Evolutionary conservation across 768 basidiomycete species (phyloP).

Genomic region (Lepiota venenata): DNA sequence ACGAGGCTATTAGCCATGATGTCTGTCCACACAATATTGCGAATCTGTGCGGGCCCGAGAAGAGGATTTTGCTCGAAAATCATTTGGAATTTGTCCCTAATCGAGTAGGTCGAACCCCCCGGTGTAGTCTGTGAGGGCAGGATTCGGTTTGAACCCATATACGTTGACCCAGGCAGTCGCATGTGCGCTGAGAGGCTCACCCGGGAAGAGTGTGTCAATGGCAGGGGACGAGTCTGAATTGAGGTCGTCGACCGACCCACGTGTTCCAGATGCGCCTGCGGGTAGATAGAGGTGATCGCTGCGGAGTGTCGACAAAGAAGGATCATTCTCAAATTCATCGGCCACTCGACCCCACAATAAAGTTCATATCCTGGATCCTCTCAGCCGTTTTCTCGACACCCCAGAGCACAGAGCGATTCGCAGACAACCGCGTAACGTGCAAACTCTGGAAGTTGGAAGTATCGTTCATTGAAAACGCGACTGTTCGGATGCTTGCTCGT

Average conservation of each 20-base stretch:
- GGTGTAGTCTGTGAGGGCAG: not conserved
- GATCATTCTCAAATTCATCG: not conserved
- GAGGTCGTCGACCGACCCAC: too few relatives aligned
- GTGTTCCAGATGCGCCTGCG: not conserved
- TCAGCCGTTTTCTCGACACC: not conserved
- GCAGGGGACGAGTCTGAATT: not conserved
- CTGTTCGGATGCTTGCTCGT: not conserved
- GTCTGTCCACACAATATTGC: not conserved
- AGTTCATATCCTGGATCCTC: not conserved
- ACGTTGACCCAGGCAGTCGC: not conserved
- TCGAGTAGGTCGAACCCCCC: not conserved
- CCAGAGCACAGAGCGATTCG: not conserved
- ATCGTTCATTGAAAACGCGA: not conserved
- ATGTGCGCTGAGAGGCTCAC: not conserved
- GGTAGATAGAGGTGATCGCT: not conserved
- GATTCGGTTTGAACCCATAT: not conserved
- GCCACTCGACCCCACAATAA: not conserved
- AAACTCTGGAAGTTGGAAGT: not conserved
- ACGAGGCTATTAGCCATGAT: constrained; percentile 1
- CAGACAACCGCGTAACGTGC: not conserved
- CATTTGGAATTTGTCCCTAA: too few relatives aligned
- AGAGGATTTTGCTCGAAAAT: too few relatives aligned
- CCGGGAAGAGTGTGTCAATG: not conserved
- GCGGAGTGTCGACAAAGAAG: not conserved
- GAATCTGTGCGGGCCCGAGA: not conserved